phyloP scores from a whole-genome alignment of 1,284 basidiomycete genomes.

The Ustilago loliicola region DNA sequence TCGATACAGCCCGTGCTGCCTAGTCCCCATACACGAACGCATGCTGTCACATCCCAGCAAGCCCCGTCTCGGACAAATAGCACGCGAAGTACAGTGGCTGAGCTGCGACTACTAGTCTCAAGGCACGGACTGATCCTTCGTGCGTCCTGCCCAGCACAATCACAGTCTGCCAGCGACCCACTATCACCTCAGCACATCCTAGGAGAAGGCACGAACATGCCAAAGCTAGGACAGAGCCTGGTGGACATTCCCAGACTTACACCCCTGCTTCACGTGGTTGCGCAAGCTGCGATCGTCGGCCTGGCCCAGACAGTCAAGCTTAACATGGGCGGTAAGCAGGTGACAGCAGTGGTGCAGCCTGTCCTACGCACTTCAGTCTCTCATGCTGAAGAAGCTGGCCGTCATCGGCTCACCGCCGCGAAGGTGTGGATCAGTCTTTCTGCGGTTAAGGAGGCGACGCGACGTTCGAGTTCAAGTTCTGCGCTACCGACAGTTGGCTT shows the following conservation, averaged over 20 bases:
- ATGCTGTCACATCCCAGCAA: neutral
- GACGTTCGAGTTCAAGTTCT: neutral
- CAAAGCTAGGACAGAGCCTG: slow-evolving; percentile 20
- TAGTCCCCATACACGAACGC: neutral
- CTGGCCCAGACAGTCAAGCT: slow-evolving; percentile 28
- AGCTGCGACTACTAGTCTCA: slow-evolving; percentile 31
- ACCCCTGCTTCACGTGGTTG: slow-evolving; percentile 27
- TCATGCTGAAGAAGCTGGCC: neutral
- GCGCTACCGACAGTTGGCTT: neutral
- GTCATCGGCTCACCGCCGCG: slow-evolving; percentile 5
- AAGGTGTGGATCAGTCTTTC: slow-evolving; percentile 36
- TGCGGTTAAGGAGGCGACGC: neutral
- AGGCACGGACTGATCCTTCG: slow-evolving; percentile 31
- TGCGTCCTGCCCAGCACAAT: neutral
- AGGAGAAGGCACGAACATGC: slow-evolving; percentile 9
- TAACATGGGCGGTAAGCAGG: neutral
- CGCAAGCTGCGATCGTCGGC: slow-evolving; percentile 28
- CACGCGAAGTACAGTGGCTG: neutral
- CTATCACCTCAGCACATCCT: neutral
- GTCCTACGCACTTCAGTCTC: slow-evolving; percentile 4
- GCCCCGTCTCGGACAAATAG: neutral
- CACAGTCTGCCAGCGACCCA: neutral
- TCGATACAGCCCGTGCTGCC: slow-evolving; percentile 1
- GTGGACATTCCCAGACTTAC: slow-evolving; percentile 29
- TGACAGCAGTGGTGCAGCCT: slow-evolving; percentile 30